Conservation (phyloP, 768 basidiomycete genomes). For the Rhizopogon vesiculosus region DNA sequence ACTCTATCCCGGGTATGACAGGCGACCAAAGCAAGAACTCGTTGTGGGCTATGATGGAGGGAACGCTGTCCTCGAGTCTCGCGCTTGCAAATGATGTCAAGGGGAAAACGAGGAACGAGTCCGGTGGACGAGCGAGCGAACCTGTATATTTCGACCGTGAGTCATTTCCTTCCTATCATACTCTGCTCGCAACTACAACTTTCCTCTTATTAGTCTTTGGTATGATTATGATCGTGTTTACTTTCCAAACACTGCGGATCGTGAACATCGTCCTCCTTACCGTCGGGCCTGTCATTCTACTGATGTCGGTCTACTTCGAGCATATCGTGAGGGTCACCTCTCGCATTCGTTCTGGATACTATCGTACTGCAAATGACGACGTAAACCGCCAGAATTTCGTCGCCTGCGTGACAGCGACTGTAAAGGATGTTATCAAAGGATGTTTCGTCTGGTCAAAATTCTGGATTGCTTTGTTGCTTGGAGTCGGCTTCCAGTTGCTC, state of each 20-base stretch:
- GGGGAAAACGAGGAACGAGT: conserved; percentile 13
- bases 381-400: conserved; percentile 5
- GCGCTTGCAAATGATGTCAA: conserved; percentile 42
- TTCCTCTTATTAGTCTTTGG: conserved; percentile 49
- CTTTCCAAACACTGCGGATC: conserved; percentile 44
- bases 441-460: conserved; percentile 55
- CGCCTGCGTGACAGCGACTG: conserved; percentile 16
- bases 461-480: conserved; percentile 52
- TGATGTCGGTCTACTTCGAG: conserved; percentile 38
- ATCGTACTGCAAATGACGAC: neutral
- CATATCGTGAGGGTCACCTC: conserved; percentile 19
- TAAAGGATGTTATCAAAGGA: conserved; percentile 22
- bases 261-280: conserved; percentile 56
- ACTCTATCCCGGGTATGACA: conserved; percentile 55
- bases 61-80: conserved; percentile 48
- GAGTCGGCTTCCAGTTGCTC: conserved; percentile 39
- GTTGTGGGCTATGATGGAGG: conserved; percentile 81
- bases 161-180: conserved; percentile 14
- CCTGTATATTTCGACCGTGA: conserved; percentile 74
- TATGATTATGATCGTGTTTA: conserved; percentile 47
- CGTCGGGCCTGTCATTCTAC: conserved; percentile 54
- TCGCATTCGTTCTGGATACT: conserved; percentile 10
- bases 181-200: neutral
- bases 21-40: conserved; percentile 42
- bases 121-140: conserved; percentile 15